Percentiles rank a stretch among this genome's conserved stretches.
phyloP scores from a whole-genome alignment of 306 rosid genomes.

The Elaeagnus macrophylla region DNA sequence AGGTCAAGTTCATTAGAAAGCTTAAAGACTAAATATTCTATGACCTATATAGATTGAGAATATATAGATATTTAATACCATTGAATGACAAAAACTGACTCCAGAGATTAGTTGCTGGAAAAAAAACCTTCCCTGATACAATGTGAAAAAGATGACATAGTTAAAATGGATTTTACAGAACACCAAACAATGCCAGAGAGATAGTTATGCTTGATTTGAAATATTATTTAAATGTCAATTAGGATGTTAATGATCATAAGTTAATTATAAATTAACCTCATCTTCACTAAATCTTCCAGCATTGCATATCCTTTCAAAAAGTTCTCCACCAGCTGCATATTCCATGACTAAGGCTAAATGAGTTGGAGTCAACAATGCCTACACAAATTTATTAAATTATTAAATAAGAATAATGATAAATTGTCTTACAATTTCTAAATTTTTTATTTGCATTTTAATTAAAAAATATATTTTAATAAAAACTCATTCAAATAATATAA shows the following conservation, averaged over 20 bases:
- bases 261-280: slow-evolving; percentile 43
- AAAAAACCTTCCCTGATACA: slow-evolving; percentile 71
- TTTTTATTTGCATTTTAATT: no score
- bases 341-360: slow-evolving; percentile 96
- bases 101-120: slow-evolving; percentile 95
- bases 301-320: slow-evolving; percentile 83
- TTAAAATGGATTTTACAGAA: background rate
- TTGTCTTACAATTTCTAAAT: no score
- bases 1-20: background rate
- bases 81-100: slow-evolving; percentile 90
- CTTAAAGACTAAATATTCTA: background rate
- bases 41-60: background rate
- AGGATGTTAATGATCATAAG: no score
- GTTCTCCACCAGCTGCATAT: slow-evolving; percentile 95
- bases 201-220: no score
- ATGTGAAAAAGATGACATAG: background rate
- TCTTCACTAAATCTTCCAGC: slow-evolving; percentile 98
- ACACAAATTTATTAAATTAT: background rate
- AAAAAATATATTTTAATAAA: no score
- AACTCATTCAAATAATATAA: no score
- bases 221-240: no score
- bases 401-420: no score
- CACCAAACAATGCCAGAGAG: background rate
- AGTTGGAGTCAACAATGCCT: slow-evolving; percentile 79
- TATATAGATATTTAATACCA: slow-evolving; percentile 37